phyloP scores from a whole-genome alignment of 225 moss, liverwort and hornwort species.

The Bryoerythrophyllum caledonicum region DNA sequence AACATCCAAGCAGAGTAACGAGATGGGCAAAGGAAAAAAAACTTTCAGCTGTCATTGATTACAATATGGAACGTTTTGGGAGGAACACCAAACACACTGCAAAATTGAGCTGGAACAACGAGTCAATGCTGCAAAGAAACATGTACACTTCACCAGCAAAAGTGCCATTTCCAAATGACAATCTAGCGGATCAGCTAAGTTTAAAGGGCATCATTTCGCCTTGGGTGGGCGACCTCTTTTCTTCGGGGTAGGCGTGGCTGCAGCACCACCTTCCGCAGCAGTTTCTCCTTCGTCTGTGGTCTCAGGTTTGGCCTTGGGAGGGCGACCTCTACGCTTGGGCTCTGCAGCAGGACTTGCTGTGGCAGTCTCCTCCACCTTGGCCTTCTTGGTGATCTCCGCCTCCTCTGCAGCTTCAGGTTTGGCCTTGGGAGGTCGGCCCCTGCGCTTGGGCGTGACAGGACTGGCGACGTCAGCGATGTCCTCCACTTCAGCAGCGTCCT shows the following conservation, averaged over 20 bases:
- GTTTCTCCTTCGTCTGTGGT: constrained; percentile 2
- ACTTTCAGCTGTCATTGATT: constrained; percentile 21
- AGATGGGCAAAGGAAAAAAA: background rate
- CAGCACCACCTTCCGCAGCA: constrained; percentile 9
- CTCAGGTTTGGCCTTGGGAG: constrained; percentile 38
- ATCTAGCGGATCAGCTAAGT: constrained; percentile 26
- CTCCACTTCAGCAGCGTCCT: constrained; percentile 16
- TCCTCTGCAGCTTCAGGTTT: constrained; percentile 30
- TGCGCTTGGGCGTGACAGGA: constrained; percentile 41
- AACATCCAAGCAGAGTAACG: no score
- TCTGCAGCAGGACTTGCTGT: constrained; percentile 18
- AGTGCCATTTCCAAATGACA: constrained; percentile 32
- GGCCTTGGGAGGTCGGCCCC: constrained; percentile 47
- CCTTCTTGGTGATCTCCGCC: constrained; percentile 25
- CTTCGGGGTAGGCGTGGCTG: constrained; percentile 29
- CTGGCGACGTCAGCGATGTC: constrained; percentile 9
- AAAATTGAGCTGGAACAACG: constrained; percentile 42
- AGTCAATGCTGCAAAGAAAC: constrained; percentile 36
- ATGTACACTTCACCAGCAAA: constrained; percentile 37
- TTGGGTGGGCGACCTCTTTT: constrained; percentile 54
- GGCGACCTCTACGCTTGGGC: constrained; percentile 51
- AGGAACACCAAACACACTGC: constrained; percentile 26
- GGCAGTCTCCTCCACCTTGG: constrained; percentile 27
- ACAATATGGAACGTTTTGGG: constrained; percentile 22
- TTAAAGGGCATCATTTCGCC: constrained; percentile 11